Conservation (phyloP, 768 basidiomycete species). For the Termitomyces sp. region DNA sequence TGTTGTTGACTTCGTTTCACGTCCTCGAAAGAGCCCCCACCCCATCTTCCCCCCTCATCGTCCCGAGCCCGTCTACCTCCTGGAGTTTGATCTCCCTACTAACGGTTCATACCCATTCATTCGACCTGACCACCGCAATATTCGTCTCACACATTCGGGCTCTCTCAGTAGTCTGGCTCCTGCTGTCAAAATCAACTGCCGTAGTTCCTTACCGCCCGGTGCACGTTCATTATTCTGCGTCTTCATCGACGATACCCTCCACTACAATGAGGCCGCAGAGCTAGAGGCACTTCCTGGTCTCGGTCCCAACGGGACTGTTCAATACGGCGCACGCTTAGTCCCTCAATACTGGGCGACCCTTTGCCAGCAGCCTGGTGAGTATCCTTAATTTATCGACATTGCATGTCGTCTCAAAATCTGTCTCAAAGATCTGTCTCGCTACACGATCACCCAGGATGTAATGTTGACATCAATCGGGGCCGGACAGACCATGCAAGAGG, state of each 20-base stretch:
- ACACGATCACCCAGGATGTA: conserved; percentile 23
- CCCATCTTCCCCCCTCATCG: neutral
- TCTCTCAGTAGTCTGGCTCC: conserved; percentile 17
- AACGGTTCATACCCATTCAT: conserved; percentile 7
- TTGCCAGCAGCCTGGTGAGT: conserved; percentile 21
- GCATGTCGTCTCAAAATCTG: neutral
- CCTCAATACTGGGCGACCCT: conserved; percentile 25
- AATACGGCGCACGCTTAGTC: conserved; percentile 20
- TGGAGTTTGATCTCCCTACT: conserved; percentile 8
- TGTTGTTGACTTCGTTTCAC: conserved; percentile 12
- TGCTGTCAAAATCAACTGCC: conserved; percentile 20
- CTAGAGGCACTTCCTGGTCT: conserved; percentile 12
- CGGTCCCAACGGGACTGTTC: neutral
- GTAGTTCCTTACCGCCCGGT: conserved; percentile 12
- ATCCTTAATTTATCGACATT: neutral
- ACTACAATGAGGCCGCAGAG: conserved; percentile 23
- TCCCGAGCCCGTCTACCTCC: conserved; percentile 8
- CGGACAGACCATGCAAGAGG: conserved; percentile 13
- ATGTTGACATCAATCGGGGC: conserved; percentile 11
- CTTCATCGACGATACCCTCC: conserved; percentile 19
- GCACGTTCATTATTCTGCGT: conserved; percentile 23
- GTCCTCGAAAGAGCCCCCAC: neutral
- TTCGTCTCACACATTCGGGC: conserved; percentile 16
- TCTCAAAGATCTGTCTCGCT: conserved; percentile 20
- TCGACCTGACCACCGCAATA: conserved; percentile 6